Evolutionary conservation across 179 eudicot genomes (phyloP), one percentile per base, ranked within the genome.

Genomic region (Heliamphora pulchella): DNA sequence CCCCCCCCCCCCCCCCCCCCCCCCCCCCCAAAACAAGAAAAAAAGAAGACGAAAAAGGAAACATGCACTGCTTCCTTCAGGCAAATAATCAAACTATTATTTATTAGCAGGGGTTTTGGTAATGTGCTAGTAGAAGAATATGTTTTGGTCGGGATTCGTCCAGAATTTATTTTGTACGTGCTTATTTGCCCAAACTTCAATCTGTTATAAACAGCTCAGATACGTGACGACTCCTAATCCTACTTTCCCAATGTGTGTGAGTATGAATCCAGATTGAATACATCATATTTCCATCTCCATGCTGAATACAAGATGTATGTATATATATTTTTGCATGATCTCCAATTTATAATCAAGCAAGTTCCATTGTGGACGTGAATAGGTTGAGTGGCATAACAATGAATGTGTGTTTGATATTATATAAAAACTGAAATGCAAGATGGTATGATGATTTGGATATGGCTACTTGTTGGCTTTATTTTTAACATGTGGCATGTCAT

Each of bases 231-330:
- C 18, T 43, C 71, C 71, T 14, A 48, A 67, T 31, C 71, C 47
- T 67, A 67, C n/a, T 67, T 13, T 46, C 47, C 71, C 17, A 41
- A 11, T 39, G 31, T 66, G 17, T 8, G 62, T 74, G 43, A 73
- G 5, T 74, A 8, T 54, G 51, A 57, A 41, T 75, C 66, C 78
- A 55, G 76, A 72, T 72, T 72, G 43, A 72, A 50, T 47, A 11
- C 39, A 17, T 20, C 61, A 6, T 3, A 44, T 20, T 72, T n/a
- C 44, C 15, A 31, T 53, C 77, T 54, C 46, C 22, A 22, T 72
- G 63, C 77, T 31, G 8, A 58, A 39, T 54, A 31, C 11, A 8
- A 50, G 57, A 77, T 63, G 20, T 43, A 20, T 20, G n/a, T 44
- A 58, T 17, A 17, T 63, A 44, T 8, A 20, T 43, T 76, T 9